Evolutionary conservation across 768 basidiomycete species (phyloP).

Genomic region (Tremella mesenterica): DNA sequence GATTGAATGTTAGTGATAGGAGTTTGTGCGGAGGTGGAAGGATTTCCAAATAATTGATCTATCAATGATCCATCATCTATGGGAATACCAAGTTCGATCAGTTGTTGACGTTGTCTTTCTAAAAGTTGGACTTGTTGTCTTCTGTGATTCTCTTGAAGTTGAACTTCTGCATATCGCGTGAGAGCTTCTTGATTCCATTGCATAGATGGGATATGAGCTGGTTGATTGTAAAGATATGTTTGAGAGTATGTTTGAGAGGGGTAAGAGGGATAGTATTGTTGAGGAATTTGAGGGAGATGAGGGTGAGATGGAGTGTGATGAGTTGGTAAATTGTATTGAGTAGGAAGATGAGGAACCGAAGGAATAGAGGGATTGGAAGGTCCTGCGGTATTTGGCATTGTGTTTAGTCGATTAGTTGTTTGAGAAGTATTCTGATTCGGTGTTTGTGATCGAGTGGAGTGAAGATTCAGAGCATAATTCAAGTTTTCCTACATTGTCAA

Average conservation of each 20-base stretch:
- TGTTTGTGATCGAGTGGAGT: background rate
- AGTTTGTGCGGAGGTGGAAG: background rate
- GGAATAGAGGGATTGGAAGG: background rate
- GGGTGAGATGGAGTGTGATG: background rate
- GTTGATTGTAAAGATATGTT: too few relatives aligned
- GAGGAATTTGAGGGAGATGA: background rate
- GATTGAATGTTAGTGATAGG: background rate
- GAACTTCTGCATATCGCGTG: slow-evolving; percentile 37
- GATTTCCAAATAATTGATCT: slow-evolving; percentile 33
- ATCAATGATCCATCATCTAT: slow-evolving; percentile 26
- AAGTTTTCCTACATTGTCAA: too few relatives aligned
- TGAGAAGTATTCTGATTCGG: too few relatives aligned
- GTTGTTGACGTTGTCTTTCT: slow-evolving; percentile 31
- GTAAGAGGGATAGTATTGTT: background rate
- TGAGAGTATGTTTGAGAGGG: background rate
- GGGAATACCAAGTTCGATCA: slow-evolving; percentile 32
- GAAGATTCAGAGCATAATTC: background rate
- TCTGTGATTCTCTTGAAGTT: slow-evolving; percentile 39
- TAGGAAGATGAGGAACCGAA: background rate
- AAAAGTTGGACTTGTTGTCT: slow-evolving; percentile 31
- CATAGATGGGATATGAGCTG: slow-evolving; percentile 1
- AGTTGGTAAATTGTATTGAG: background rate
- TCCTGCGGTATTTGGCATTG: background rate
- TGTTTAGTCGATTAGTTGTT: background rate
- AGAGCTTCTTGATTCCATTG: slow-evolving; percentile 22